Base-by-base conservation (phyloP, 371 early-diverging fungal genomes). In the Syncephalastrum racemosum region DNA sequence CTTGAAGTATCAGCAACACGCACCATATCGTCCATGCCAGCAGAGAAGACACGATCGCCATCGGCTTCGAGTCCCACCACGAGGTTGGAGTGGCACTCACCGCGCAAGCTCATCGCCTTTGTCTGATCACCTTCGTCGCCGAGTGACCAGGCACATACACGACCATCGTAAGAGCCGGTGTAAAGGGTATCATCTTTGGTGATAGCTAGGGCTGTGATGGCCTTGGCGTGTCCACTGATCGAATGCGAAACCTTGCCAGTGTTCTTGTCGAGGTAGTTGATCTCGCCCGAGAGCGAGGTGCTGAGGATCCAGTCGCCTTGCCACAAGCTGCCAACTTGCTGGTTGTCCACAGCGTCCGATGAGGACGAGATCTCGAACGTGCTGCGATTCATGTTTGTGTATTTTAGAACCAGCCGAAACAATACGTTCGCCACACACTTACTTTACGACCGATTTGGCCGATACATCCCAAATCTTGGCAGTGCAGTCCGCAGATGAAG, bases 301-400 rank as follows among this genome's bases (percentile, higher is more conserved):
- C 88, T 84, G 46, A 97, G 40, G 15, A 95, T 56, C 62, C 85
- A 67, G 56, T 86, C 75, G 23, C 85, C 89, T 45, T 82, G 82
- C 97, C 97, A 97, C 65, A 95, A 67, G 54, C 86, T 89, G 50
- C 97, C 98, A n/a, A 98, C 90, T 75, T 98, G 98, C 72, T 96
- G 97, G 58, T 90, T 78, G 18, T 85, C 87, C 22, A 85, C 50
- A 10, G 64, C 31, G 4, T 67, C 51, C 15, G 54, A 41, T 16
- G 66, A 64, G 15, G 59, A 60, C 16, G 75, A 54, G 41, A 81
- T 62, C 22, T 80, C 69, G 64, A 87, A 83, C 0, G 85, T 83
- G 27, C 80, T 85, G 57, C 40, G 23, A 42, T 19, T 2, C 22
- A 25, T 50, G 6, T 25, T 25, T 19, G 15, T 10, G 1, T 20